A percentile compares a stretch with the other conserved stretches of the same genome.
Evolutionary conservation across 108 stramenopile species (phyloP).

Genomic region (Discostella pseudostelligera): DNA sequence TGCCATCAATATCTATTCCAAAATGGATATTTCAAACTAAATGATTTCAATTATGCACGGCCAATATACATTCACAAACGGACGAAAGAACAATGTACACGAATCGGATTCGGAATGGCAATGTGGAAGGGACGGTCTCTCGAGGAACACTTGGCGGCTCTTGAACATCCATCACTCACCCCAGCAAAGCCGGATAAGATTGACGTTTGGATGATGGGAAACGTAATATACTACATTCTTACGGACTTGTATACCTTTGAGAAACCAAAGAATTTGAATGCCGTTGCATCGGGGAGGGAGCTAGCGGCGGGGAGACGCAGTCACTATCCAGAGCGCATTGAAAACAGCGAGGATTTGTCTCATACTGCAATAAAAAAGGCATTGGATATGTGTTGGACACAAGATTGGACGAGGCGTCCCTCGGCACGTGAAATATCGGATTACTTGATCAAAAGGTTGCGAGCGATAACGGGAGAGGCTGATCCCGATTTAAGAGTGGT

Average conservation of each 20-base stretch:
- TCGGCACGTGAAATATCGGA: constrained; percentile 27
- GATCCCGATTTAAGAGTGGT: constrained; percentile 41
- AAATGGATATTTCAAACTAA: constrained; percentile 58
- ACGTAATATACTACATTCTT: constrained; percentile 40
- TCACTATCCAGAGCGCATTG: constrained; percentile 36
- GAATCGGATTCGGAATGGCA: constrained; percentile 16
- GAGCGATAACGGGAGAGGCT: constrained; percentile 34
- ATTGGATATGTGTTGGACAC: constrained; percentile 51
- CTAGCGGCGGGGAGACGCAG: constrained; percentile 33
- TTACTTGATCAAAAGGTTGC: constrained; percentile 31
- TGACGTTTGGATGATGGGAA: constrained; percentile 54
- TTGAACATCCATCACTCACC: not conserved
- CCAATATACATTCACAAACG: constrained; percentile 36
- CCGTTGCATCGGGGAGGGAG: constrained; percentile 13
- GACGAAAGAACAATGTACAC: constrained; percentile 28
- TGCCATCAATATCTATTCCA: constrained; percentile 59
- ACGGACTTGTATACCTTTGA: constrained; percentile 46
- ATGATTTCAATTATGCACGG: constrained; percentile 52
- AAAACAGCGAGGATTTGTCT: constrained; percentile 33
- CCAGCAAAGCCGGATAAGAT: constrained; percentile 34
- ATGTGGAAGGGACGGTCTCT: constrained; percentile 43
- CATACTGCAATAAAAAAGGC: constrained; percentile 44
- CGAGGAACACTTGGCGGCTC: constrained; percentile 18
- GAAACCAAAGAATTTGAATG: constrained; percentile 32
- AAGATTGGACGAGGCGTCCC: constrained; percentile 37